Base-by-base conservation (phyloP, 2,329 filamentous ascomycete species). In the Diaporthe humulicola region DNA sequence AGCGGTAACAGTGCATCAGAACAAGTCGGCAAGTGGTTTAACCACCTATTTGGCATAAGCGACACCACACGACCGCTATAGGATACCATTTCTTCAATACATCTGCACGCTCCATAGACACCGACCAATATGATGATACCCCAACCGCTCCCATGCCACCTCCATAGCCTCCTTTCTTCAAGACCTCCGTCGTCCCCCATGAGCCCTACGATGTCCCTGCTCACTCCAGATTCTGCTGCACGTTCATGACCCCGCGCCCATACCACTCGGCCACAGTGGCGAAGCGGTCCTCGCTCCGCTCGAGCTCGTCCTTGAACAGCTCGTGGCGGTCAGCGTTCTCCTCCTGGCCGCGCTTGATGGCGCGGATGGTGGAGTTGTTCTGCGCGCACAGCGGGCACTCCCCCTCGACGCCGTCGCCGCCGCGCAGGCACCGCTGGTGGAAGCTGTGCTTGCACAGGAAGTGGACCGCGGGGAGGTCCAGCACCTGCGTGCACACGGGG, bases 391-490 rank as follows among this genome's bases (percentile, higher is more conserved):
- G 89, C 14, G 96, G 95, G 82, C 97, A 99, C 83, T 98, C 95
- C 10, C 77, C 77, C 15, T 48, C 75, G 22, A 71, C 64, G 15
- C 74, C 75, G 45, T 83, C 84, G 2, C 85, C 86, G 17, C 82
- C 83, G 70, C 88, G 85, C 81, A 99, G 86, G 83, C 96, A 99
- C 60, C 94, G 90, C 85, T 98, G 95, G 82, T 99, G 97, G 87
- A 98, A 99, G 76, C 93, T 96, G 83, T 99, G 97, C 83, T 98
- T 98, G 87, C 97, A 99, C 77, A 99, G 85, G 83, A 99, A 99
- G 82, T 99, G 97, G 64, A 99, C 96, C 0, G 93, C 94, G 0
- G 97, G 97, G 17, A 98, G 87, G 78, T 98, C 96, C 25, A 98
- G 88, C 36, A 91, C 89, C 50, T 92, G 90, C 22, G 91, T 92